Evolutionary conservation across 257 asterid species (phyloP).

Genomic region (Solanum chmielewskii): DNA sequence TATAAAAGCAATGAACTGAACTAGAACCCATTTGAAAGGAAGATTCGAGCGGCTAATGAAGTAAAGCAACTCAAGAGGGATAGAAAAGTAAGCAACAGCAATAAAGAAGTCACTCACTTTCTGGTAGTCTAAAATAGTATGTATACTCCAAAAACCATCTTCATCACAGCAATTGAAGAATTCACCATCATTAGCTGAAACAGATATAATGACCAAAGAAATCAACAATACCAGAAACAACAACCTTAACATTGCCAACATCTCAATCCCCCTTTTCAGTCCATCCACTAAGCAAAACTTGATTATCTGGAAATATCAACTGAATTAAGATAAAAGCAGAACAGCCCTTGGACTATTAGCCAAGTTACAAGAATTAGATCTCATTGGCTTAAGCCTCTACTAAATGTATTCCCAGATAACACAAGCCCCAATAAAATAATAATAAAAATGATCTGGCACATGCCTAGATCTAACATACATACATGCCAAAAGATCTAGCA

Average conservation of each 20-base stretch:
- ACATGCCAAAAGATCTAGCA: slow-evolving; percentile 14
- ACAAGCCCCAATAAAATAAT: not conserved
- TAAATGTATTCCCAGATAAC: not conserved
- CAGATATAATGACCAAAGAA: slow-evolving; percentile 4
- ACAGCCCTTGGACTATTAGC: not conserved
- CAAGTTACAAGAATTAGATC: slow-evolving; percentile 4
- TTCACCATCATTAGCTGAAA: slow-evolving; percentile 20
- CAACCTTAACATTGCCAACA: slow-evolving; percentile 12
- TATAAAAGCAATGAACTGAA: slow-evolving; percentile 31
- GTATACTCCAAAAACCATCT: slow-evolving; percentile 27
- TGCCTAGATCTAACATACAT: slow-evolving; percentile 14
- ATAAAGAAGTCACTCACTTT: slow-evolving; percentile 36
- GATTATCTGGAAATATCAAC: not conserved
- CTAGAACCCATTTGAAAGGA: slow-evolving; percentile 39
- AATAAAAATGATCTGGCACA: slow-evolving; percentile 1
- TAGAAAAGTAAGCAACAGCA: slow-evolving; percentile 37
- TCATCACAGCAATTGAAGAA: slow-evolving; percentile 23
- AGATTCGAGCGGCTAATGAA: slow-evolving; percentile 32
- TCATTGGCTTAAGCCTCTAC: not conserved
- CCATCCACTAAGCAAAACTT: slow-evolving; percentile 7
- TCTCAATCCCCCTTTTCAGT: not conserved
- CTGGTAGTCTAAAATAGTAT: slow-evolving; percentile 20
- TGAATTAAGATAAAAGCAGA: not conserved
- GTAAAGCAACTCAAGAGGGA: slow-evolving; percentile 31
- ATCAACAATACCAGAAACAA: slow-evolving; percentile 12